A percentile compares a stretch with the other conserved stretches of the same genome.
Conservation (phyloP, 2,329 filamentous ascomycete species). For the Chaetomium strumarium region DNA sequence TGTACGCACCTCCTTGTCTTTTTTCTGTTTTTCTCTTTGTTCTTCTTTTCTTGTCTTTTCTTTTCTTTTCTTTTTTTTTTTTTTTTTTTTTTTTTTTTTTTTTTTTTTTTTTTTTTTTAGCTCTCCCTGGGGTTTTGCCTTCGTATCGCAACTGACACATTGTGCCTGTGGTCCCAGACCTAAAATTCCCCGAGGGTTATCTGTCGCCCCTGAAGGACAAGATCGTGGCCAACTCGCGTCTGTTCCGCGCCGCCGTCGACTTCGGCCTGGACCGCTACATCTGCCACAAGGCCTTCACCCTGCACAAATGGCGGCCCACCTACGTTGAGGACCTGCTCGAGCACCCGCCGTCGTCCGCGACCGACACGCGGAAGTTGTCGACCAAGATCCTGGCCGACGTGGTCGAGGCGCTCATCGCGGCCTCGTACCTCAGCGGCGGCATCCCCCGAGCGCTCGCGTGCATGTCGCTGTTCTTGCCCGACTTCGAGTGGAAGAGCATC, state of each 20-base stretch:
- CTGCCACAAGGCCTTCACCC: conserved; percentile 60
- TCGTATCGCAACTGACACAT: neutral
- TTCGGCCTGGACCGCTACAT: conserved; percentile 68
- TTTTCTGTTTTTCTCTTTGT: too few relatives aligned
- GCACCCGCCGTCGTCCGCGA: conserved; percentile 12
- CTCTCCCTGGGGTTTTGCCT: neutral
- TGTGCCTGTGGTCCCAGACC: conserved; percentile 42
- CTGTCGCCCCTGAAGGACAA: conserved; percentile 62
- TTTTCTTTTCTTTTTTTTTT: too few relatives aligned
- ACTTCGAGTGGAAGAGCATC: conserved; percentile 49
- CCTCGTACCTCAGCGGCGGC: conserved; percentile 64
- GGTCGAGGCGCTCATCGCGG: conserved; percentile 77
- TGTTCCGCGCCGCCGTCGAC: conserved; percentile 58
- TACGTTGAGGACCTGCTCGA: conserved; percentile 42
- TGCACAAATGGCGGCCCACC: conserved; percentile 64
- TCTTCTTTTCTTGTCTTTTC: too few relatives aligned
- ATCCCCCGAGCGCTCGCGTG: conserved; percentile 57
- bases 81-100: too few relatives aligned
- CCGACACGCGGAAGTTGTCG: conserved; percentile 45
- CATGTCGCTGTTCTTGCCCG: conserved; percentile 59
- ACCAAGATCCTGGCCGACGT: conserved; percentile 84
- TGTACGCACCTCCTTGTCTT: too few relatives aligned
- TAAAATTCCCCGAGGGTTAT: conserved; percentile 68
- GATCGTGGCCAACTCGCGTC: conserved; percentile 68
- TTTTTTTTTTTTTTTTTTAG: too few relatives aligned